Percentiles rank a stretch among this genome's conserved stretches.
These are phyloP conservation scores for Monosporascus sp. DNA, from an alignment of 2,329 filamentous ascomycete genomes.

Conservation along the genomic window DNA sequence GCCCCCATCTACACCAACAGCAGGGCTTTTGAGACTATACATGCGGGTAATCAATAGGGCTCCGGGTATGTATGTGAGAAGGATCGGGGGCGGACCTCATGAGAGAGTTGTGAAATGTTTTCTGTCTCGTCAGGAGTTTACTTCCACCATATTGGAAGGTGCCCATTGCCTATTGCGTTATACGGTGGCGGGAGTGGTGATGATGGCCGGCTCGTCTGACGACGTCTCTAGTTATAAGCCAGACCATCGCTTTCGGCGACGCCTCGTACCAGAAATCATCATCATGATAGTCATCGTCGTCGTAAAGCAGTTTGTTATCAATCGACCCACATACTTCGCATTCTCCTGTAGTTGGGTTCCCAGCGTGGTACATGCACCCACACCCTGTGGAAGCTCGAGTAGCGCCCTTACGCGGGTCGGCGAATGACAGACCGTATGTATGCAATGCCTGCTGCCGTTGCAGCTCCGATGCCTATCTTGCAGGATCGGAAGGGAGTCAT, in stretches of 20 bases:
- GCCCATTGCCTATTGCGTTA: neutral
- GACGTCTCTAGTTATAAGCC: too few relatives aligned
- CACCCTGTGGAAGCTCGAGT: neutral
- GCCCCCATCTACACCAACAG: neutral
- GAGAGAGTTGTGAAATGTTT: too few relatives aligned
- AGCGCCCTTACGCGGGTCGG: neutral
- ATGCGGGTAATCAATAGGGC: neutral
- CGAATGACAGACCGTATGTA: neutral
- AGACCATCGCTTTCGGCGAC: too few relatives aligned
- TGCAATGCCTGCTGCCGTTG: slow-evolving; percentile 11
- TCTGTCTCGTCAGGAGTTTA: neutral
- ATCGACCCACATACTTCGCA: slow-evolving; percentile 2
- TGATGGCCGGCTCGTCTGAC: too few relatives aligned
- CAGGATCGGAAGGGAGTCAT: slow-evolving; percentile 15
- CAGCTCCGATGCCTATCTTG: slow-evolving; percentile 8
- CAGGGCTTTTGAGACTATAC: neutral
- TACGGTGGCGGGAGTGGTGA: neutral
- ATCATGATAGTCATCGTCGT: too few relatives aligned
- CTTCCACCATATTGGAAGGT: neutral
- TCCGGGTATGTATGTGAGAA: neutral
- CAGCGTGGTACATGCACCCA: neutral
- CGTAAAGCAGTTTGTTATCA: too few relatives aligned
- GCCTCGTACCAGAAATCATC: too few relatives aligned
- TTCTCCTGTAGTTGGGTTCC: too few relatives aligned
- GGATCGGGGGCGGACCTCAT: neutral